Base-by-base conservation (phyloP, 768 basidiomycete species). In the Kwoniella newhampshirensis region DNA sequence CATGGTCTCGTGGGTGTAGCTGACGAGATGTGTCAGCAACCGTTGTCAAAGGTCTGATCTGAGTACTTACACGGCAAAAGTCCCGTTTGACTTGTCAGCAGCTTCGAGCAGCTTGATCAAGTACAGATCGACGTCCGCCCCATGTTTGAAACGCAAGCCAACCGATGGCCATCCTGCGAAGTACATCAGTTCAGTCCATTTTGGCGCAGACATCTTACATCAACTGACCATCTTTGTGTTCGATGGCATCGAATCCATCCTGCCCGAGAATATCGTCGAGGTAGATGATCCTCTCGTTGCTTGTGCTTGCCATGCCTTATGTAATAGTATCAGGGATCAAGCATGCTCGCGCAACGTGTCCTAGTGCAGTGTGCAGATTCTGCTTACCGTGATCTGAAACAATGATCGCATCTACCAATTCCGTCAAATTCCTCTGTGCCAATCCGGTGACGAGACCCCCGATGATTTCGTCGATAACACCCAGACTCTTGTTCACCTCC, bases 291-390 rank as follows among this genome's bases (percentile, higher is more conserved):
- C 86, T 83, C 0, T 85, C 85, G 60, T 87, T 81, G 59, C 84
- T 85, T n/a, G 90, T 94, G 71, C 89, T 88, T 1, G 85, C 86
- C 88, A 91, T 92, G n/a, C 89, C 90, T 91, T n/a, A n/a, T n/a
- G n/a, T n/a, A 87, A n/a, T n/a, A n/a, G n/a, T n/a, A n/a, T n/a
- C n/a, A n/a, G n/a, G n/a, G n/a, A n/a, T n/a, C n/a, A n/a, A n/a
- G n/a, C n/a, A n/a, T n/a, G n/a, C n/a, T n/a, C n/a, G n/a, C n/a
- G n/a, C n/a, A n/a, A n/a, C n/a, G n/a, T n/a, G n/a, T n/a, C n/a
- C n/a, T n/a, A n/a, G n/a, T n/a, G n/a, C n/a, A n/a, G 23, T 13
- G 12, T 11, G 12, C 2, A 3, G 11, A 23, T 30, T 18, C 4
- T 12, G 54, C 64, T 43, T 39, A 63, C 60, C 62, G 53, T 62